Evolutionary conservation across 148 eudicot genomes (phyloP).

Genomic region (Limonium bicolor): DNA sequence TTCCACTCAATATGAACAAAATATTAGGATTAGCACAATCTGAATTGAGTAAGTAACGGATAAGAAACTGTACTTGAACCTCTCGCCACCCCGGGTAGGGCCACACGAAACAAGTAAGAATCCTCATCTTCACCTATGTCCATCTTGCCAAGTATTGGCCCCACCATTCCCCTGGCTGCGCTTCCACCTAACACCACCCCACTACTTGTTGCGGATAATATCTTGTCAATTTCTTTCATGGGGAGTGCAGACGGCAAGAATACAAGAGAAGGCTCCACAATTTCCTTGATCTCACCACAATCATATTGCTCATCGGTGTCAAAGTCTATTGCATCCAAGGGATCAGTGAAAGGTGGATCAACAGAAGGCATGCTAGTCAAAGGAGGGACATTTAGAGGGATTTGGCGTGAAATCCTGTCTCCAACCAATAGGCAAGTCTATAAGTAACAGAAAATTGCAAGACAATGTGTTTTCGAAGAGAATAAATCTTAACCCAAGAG

Average conservation of each 20-base stretch:
- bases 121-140: slow-evolving; percentile 44
- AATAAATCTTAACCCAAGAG: too few species aligned
- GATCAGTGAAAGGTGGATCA: too few species aligned
- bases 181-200: slow-evolving; percentile 46
- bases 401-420: too few species aligned
- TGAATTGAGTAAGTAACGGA: slow-evolving; percentile 4
- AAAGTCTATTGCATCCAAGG: slow-evolving; percentile 6
- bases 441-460: too few species aligned
- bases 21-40: too few species aligned
- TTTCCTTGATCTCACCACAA: slow-evolving; percentile 1
- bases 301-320: background rate
- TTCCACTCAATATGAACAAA: too few species aligned
- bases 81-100: slow-evolving; percentile 58
- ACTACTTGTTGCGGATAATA: slow-evolving; percentile 23
- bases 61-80: slow-evolving; percentile 22
- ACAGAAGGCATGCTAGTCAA: slow-evolving; percentile 23
- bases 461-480: too few species aligned
- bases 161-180: slow-evolving; percentile 44
- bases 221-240: slow-evolving; percentile 20
- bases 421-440: too few species aligned
- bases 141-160: slow-evolving; percentile 37
- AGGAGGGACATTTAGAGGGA: slow-evolving; percentile 18
- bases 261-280: slow-evolving; percentile 30
- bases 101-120: slow-evolving; percentile 44
- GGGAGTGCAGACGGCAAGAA: slow-evolving; percentile 27